Base-by-base conservation (phyloP, 768 basidiomycete species). In the Scleroderma bovista region DNA sequence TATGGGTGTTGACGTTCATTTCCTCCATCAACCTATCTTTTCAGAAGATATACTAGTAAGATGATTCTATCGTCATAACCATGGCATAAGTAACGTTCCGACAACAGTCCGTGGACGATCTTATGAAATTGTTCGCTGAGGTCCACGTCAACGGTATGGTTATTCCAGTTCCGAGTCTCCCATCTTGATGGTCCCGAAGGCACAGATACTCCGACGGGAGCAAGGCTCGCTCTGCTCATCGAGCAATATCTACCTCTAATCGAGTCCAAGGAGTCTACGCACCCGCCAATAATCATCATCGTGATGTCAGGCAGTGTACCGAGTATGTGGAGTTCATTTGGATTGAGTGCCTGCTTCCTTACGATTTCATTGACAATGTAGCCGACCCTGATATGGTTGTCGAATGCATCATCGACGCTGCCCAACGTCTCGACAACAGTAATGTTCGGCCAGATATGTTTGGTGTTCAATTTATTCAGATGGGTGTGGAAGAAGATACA, bases 401-500 rank as follows among this genome's bases (percentile, higher is more conserved):
- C 41, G 53, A 50, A 9, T 64, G 66, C 2, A 63, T 75, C 10
- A 65, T 74, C 16, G 59, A 63, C 8, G 59, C 66, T 16, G 74
- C 74, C 3, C 66, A 65, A 26, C 62, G 72, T 26, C 68, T 75
- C 16, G 74, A 76, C 44, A 60, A 59, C 36, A 64, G 59, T 1
- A 57, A 57, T 3, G 61, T 65, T 46, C 71, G 61, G 26, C 57
- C 65, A 1, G 62, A 66, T n/a, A 71, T 72, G 61, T 64, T 78
- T 6, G 72, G 75, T 10, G 63, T 78, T 26, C 72, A 74, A 37
- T 74, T 78, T 32, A 62, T 78, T 29, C 76, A 77, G 53, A 72
- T 77, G 22, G 76, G 76, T 0, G 61, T 65, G 3, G 69, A 69
- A 46, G 50, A 55, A 1, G 70, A 47, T 43, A 73, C 75, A 3